phyloP scores from a whole-genome alignment of 2,329 filamentous ascomycete species.

The Shiraia bambusicola region DNA sequence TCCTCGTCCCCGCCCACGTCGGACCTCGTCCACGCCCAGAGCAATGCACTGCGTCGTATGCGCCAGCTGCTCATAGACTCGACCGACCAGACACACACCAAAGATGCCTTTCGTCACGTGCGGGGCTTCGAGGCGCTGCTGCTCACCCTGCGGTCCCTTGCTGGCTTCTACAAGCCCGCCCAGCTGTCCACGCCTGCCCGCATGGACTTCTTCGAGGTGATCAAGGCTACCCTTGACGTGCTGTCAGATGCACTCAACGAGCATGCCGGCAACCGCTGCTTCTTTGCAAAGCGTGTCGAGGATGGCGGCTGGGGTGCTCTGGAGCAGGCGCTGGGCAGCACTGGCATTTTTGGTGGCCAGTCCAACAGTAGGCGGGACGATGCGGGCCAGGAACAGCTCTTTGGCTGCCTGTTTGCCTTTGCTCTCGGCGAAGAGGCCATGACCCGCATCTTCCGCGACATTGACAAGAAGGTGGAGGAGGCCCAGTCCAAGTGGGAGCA shows the following conservation, averaged over 20 bases:
- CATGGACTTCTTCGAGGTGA: constrained; percentile 64
- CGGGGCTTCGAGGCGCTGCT: constrained; percentile 76
- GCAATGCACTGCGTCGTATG: constrained; percentile 63
- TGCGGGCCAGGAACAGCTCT: constrained; percentile 66
- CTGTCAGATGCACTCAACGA: constrained; percentile 73
- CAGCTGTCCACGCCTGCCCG: constrained; percentile 65
- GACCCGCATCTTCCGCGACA: constrained; percentile 62
- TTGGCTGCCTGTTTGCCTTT: constrained; percentile 80
- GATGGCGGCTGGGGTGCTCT: constrained; percentile 77
- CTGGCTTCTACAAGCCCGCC: constrained; percentile 73
- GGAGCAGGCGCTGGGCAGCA: constrained; percentile 70
- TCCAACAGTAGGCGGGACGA: constrained; percentile 38
- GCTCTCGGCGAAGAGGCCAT: constrained; percentile 76
- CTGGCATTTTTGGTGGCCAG: constrained; percentile 52
- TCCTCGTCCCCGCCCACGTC: constrained; percentile 30
- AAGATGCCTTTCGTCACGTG: constrained; percentile 81
- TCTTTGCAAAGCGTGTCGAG: constrained; percentile 76
- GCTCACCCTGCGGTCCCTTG: constrained; percentile 67
- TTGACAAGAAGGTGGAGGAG: constrained; percentile 32
- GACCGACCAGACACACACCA: constrained; percentile 53
- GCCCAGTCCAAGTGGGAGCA: constrained; percentile 14
- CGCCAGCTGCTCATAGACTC: constrained; percentile 64
- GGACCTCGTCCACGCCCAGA: constrained; percentile 40
- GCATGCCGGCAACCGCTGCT: constrained; percentile 83
- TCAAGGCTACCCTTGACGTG: constrained; percentile 71